A percentile compares a stretch with the other conserved stretches of the same genome.
phyloP scores from a whole-genome alignment of 495 filamentous ascomycete species.

The Penicilliopsis zonata region DNA sequence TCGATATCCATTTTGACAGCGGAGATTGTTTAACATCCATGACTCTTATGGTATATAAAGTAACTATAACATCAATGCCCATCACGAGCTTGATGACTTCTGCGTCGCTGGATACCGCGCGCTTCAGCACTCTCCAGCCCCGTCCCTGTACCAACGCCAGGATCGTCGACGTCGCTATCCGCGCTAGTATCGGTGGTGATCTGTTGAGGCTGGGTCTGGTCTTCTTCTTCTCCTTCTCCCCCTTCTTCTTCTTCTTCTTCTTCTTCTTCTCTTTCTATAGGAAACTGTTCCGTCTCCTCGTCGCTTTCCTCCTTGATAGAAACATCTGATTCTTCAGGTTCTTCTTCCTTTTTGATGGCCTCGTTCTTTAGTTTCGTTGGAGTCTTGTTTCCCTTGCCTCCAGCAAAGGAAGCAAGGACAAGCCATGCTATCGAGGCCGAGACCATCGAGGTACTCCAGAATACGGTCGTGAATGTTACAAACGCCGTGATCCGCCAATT shows the following conservation, averaged over 20 bases:
- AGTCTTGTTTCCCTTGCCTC: slow-evolving; percentile 6
- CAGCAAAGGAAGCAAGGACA: slow-evolving; percentile 27
- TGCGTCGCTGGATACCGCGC: slow-evolving; percentile 22
- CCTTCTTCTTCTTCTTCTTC: slow-evolving; percentile 3
- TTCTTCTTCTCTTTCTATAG: slow-evolving; percentile 14
- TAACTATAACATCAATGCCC: slow-evolving; percentile 11
- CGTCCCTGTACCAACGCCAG: slow-evolving; percentile 16
- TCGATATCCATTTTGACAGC: no score
- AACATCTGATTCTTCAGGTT: slow-evolving; percentile 1
- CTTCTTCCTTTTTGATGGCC: slow-evolving; percentile 21
- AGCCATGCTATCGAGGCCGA: slow-evolving; percentile 49
- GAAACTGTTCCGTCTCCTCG: slow-evolving; percentile 7
- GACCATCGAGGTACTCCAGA: slow-evolving; percentile 63
- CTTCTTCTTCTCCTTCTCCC: neutral
- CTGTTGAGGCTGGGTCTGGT: neutral
- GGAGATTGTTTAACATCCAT: no score
- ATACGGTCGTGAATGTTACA: slow-evolving; percentile 49
- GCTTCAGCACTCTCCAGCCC: slow-evolving; percentile 21
- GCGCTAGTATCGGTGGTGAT: no score
- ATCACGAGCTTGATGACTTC: slow-evolving; percentile 16
- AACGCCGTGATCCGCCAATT: slow-evolving; percentile 60
- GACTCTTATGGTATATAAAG: no score
- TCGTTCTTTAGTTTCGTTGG: slow-evolving; percentile 17
- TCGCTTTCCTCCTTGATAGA: slow-evolving; percentile 19
- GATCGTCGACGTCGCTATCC: slow-evolving; percentile 5